Evolutionary conservation across 208 protist genomes (phyloP).

Genomic region (Crithidia mellificae): DNA sequence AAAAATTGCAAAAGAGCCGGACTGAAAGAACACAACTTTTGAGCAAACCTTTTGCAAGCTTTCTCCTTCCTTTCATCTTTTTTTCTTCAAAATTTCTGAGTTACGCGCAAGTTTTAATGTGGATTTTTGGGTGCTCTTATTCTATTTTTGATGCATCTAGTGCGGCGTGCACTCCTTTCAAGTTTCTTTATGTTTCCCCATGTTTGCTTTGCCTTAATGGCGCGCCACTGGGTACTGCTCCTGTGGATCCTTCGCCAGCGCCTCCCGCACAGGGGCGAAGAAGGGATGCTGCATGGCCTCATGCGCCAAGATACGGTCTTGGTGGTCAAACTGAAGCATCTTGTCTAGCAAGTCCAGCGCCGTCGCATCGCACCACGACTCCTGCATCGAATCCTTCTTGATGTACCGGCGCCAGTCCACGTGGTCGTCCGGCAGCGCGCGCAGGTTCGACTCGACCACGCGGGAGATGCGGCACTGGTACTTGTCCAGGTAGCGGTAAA

Average conservation of each 20-base stretch:
- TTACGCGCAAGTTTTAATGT: no score
- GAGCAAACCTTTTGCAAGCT: no score
- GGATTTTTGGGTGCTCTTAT: no score
- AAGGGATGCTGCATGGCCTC: conserved; percentile 99
- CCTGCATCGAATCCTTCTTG: conserved; percentile 23
- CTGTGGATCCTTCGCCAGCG: conserved; percentile 41
- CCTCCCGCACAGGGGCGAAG: conserved; percentile 92
- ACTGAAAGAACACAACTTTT: no score
- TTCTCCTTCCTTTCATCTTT: no score
- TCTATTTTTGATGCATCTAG: no score
- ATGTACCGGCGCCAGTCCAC: conserved; percentile 45
- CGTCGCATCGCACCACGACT: conserved; percentile 85
- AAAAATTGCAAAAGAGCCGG: no score
- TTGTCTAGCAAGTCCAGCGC: conserved; percentile 98
- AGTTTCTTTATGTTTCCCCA: conserved; percentile 7
- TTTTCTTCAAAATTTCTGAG: no score
- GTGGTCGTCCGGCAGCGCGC: conserved; percentile 15
- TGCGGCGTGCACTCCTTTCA: no score
- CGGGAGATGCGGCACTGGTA: conserved; percentile 93
- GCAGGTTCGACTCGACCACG: conserved; percentile 74
- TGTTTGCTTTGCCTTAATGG: not conserved
- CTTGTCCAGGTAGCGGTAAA: conserved; percentile 95
- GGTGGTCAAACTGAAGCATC: conserved; percentile 97
- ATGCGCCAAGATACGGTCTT: conserved; percentile 94
- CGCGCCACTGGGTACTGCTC: conserved; percentile 64